These are phyloP conservation scores for Euphrasia confusa DNA, from an alignment of 257 asterid genomes.

Conservation along the genomic window DNA sequence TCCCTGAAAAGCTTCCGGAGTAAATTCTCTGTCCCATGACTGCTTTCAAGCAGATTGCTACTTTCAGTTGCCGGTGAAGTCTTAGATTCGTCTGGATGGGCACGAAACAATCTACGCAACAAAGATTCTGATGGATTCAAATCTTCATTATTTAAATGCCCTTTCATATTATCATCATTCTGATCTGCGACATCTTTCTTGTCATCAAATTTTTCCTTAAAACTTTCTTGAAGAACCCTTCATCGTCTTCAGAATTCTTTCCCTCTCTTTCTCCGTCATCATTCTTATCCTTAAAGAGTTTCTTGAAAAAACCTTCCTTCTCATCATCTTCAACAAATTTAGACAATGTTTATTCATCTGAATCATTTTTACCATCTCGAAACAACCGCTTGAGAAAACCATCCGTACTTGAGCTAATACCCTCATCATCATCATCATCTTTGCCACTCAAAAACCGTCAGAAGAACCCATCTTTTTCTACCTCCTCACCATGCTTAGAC, in stretches of 20 bases:
- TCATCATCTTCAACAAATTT: slow-evolving; percentile 68
- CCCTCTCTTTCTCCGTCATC: slow-evolving; percentile 43
- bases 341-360: slow-evolving; percentile 48
- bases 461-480: slow-evolving; percentile 75
- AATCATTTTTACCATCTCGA: slow-evolving; percentile 62
- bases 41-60: slow-evolving; percentile 60
- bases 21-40: slow-evolving; percentile 87
- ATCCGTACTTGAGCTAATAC: slow-evolving; percentile 39
- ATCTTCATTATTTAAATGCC: slow-evolving; percentile 54
- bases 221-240: slow-evolving; percentile 72
- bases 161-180: slow-evolving; percentile 51
- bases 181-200: slow-evolving; percentile 48
- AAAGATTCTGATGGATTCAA: slow-evolving; percentile 63
- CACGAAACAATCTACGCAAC: slow-evolving; percentile 71
- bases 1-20: slow-evolving; percentile 85
- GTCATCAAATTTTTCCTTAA: slow-evolving; percentile 72
- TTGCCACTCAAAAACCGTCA: slow-evolving; percentile 53
- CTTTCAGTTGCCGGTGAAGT: slow-evolving; percentile 38
- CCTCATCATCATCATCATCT: slow-evolving; percentile 56
- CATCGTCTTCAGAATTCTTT: slow-evolving; percentile 59
- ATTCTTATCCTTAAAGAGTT: slow-evolving; percentile 48
- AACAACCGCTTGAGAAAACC: slow-evolving; percentile 55
- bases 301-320: slow-evolving; percentile 71
- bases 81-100: slow-evolving; percentile 80
- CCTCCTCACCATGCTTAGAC: slow-evolving; percentile 61